phyloP scores from a whole-genome alignment of 176 grass and related monocot species.

The Eragrostis curvula region DNA sequence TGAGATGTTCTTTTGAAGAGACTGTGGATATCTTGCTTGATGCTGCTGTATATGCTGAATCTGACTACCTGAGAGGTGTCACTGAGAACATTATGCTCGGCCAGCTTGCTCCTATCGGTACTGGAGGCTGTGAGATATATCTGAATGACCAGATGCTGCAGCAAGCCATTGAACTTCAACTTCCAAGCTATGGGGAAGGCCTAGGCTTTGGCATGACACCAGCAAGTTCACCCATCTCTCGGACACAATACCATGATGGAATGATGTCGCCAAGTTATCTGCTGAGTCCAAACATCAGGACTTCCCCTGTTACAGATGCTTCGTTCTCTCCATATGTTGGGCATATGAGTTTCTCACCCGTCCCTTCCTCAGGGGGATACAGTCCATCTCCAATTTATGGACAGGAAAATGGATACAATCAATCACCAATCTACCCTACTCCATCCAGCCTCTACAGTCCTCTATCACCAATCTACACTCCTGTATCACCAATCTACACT shows the following conservation, averaged over 20 bases:
- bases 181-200: slow-evolving; percentile 82
- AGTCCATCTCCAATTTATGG: slow-evolving; percentile 53
- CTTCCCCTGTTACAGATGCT: slow-evolving; percentile 85
- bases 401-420: slow-evolving; percentile 48
- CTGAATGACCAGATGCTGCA: slow-evolving; percentile 93
- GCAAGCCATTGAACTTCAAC: slow-evolving; percentile 91
- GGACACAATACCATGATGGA: slow-evolving; percentile 85
- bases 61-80: slow-evolving; percentile 82
- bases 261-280: slow-evolving; percentile 97
- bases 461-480: slow-evolving; percentile 54
- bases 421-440: slow-evolving; percentile 38
- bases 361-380: slow-evolving; percentile 77
- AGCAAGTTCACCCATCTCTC: slow-evolving; percentile 63
- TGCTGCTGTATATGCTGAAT: slow-evolving; percentile 93
- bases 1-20: slow-evolving; percentile 96
- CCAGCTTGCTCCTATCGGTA: slow-evolving; percentile 91
- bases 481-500: slow-evolving; percentile 37
- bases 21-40: slow-evolving; percentile 94
- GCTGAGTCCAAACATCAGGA: slow-evolving; percentile 79
- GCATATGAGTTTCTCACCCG: slow-evolving; percentile 82
- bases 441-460: slow-evolving; percentile 63
- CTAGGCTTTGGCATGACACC: slow-evolving; percentile 82
- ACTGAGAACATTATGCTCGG: slow-evolving; percentile 98
- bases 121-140: slow-evolving; percentile 78
- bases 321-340: slow-evolving; percentile 92